A percentile compares a stretch with the other conserved stretches of the same genome.
These are phyloP conservation scores for Arachis hypogaea DNA, from an alignment of 306 rosid genomes.

Conservation along the genomic window DNA sequence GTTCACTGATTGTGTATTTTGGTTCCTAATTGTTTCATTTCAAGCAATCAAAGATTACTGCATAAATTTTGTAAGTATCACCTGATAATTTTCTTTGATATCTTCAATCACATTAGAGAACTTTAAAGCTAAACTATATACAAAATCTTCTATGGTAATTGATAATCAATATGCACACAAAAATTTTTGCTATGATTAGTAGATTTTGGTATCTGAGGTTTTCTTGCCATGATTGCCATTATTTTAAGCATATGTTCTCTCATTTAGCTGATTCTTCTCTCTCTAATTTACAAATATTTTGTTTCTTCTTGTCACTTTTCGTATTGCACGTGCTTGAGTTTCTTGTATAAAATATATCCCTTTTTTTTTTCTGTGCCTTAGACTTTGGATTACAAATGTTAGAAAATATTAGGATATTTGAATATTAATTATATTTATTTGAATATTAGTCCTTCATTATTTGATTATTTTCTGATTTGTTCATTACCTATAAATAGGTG, in stretches of 20 bases:
- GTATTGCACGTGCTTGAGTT: conserved; percentile 36
- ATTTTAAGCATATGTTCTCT: conserved; percentile 29
- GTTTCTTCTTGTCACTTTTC: conserved; percentile 15
- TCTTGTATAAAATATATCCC: not conserved
- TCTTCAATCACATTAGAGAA: not conserved
- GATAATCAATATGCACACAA: conserved; percentile 75
- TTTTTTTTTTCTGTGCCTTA: not conserved
- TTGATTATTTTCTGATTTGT: too few relatives aligned
- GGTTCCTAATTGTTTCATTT: conserved; percentile 91
- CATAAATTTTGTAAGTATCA: conserved; percentile 76
- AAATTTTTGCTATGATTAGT: not conserved
- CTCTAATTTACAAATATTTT: conserved; percentile 9
- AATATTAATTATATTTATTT: too few relatives aligned
- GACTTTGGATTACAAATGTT: not conserved
- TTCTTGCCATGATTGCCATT: conserved; percentile 22
- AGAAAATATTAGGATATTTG: too few relatives aligned
- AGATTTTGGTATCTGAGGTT: conserved; percentile 26
- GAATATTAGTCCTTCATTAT: too few relatives aligned
- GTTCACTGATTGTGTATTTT: conserved; percentile 91
- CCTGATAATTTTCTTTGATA: not conserved
- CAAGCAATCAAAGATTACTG: conserved; percentile 81
- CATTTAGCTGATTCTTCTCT: conserved; percentile 1
- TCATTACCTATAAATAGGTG: too few relatives aligned
- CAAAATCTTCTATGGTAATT: conserved; percentile 54
- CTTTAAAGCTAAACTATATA: conserved; percentile 15